phyloP scores from a whole-genome alignment of 164 flowering plant genomes.

The Stephania yunnanensis region DNA sequence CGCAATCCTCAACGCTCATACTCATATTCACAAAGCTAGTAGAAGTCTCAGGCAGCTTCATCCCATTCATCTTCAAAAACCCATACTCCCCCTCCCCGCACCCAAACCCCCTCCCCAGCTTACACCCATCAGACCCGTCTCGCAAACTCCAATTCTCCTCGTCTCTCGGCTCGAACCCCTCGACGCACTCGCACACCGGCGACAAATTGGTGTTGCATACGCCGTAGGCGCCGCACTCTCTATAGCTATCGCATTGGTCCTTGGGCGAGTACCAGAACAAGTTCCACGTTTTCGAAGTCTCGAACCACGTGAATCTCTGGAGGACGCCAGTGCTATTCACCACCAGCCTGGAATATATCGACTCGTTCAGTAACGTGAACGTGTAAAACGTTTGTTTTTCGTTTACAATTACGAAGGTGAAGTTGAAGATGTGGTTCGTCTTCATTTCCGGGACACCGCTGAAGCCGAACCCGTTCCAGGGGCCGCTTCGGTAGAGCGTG shows the following conservation, averaged over 20 bases:
- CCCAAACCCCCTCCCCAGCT: not conserved
- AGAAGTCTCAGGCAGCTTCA: slow-evolving; percentile 23
- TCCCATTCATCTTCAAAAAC: slow-evolving; percentile 9
- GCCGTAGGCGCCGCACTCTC: slow-evolving; percentile 22
- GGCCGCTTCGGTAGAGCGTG: slow-evolving; percentile 37
- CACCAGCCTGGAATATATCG: slow-evolving; percentile 3
- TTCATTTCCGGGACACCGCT: slow-evolving; percentile 17
- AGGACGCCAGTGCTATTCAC: slow-evolving; percentile 5
- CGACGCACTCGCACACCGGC: slow-evolving; percentile 24
- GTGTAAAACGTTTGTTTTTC: slow-evolving; percentile 7
- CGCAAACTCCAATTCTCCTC: slow-evolving; percentile 12
- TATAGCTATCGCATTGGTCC: slow-evolving; percentile 21
- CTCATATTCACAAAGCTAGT: not conserved
- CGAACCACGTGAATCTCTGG: slow-evolving; percentile 20
- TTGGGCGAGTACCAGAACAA: slow-evolving; percentile 1
- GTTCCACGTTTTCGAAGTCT: slow-evolving; percentile 9
- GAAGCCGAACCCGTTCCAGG: slow-evolving; percentile 47
- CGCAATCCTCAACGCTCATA: slow-evolving; percentile 24
- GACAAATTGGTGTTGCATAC: slow-evolving; percentile 15
- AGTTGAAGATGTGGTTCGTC: not conserved
- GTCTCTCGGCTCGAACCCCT: slow-evolving; percentile 20
- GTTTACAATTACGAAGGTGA: not conserved
- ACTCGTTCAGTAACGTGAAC: not conserved
- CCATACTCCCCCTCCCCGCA: slow-evolving; percentile 16
- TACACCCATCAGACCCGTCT: slow-evolving; percentile 23